Evolutionary conservation across 768 basidiomycete species (phyloP).

Genomic region (Chlorophyllum brunneum): DNA sequence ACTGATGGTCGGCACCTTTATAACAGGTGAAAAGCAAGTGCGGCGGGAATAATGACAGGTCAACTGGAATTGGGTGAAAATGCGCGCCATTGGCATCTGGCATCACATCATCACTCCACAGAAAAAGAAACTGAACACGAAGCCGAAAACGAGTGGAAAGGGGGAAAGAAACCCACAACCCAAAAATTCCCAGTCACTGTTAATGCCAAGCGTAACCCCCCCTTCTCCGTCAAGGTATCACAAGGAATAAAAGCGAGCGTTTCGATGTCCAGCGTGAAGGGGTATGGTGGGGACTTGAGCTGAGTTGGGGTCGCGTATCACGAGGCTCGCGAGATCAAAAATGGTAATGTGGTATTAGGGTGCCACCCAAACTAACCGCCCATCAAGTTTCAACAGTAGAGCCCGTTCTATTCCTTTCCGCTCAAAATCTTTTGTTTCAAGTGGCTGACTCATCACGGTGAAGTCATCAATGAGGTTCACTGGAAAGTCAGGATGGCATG

Average conservation of each 20-base stretch:
- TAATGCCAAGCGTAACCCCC: background rate
- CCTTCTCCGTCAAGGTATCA: background rate
- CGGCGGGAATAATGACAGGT: background rate
- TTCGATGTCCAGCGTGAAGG: background rate
- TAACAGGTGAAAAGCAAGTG: background rate
- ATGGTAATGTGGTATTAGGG: constrained; percentile 5
- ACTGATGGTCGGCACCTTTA: constrained; percentile 3
- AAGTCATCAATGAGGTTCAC: background rate
- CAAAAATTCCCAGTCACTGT: constrained; percentile 15
- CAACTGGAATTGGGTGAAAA: constrained; percentile 5
- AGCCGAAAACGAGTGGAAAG: constrained; percentile 3
- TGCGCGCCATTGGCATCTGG: background rate
- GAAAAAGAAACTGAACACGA: background rate
- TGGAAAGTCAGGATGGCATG: constrained; percentile 12
- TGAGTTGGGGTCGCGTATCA: constrained; percentile 5
- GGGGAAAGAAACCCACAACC: background rate
- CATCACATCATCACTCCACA: constrained; percentile 8
- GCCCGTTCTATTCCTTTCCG: constrained; percentile 6
- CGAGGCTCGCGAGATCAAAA: constrained; percentile 10
- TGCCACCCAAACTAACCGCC: too few relatives aligned
- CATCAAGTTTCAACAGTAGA: constrained; percentile 9
- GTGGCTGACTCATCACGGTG: constrained; percentile 5
- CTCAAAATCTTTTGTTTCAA: constrained; percentile 9
- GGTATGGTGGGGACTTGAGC: constrained; percentile 1
- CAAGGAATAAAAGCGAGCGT: background rate